phyloP scores from a whole-genome alignment of 106 monocot genomes.

The Dioscorea zingiberensis region DNA sequence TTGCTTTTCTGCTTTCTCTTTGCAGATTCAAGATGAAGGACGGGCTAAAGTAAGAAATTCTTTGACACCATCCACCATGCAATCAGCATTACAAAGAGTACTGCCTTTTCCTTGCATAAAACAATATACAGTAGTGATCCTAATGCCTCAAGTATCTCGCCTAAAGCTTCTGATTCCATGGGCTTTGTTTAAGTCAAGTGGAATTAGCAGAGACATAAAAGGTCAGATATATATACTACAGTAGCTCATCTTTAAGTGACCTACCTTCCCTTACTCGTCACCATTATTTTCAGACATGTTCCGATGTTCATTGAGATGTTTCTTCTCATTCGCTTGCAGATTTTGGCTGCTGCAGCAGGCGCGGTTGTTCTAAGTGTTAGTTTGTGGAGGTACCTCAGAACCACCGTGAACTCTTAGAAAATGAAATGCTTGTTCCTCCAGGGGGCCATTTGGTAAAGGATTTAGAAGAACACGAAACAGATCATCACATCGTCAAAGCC shows the following conservation, averaged over 20 bases:
- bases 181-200: conserved; percentile 15
- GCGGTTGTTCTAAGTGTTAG: conserved; percentile 44
- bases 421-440: neutral
- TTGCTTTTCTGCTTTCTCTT: neutral
- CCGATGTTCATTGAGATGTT: neutral
- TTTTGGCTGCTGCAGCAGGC: conserved; percentile 60
- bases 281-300: neutral
- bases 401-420: conserved; percentile 30
- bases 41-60: conserved; percentile 61
- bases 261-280: neutral
- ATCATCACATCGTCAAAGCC: too few species aligned
- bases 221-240: conserved; percentile 28
- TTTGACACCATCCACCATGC: conserved; percentile 42
- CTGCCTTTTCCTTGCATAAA: conserved; percentile 83
- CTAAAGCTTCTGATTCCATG: conserved; percentile 44
- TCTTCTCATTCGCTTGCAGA: conserved; percentile 22
- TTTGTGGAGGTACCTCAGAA: conserved; percentile 63
- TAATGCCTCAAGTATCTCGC: conserved; percentile 72
- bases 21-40: conserved; percentile 85
- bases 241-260: neutral
- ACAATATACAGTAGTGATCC: conserved; percentile 81
- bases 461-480: too few species aligned
- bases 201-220: conserved; percentile 62
- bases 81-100: conserved; percentile 71
- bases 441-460: neutral